These are phyloP conservation scores for Dictyostelium capitatum DNA, from an alignment of 78 protist genomes.

Conservation along the genomic window DNA sequence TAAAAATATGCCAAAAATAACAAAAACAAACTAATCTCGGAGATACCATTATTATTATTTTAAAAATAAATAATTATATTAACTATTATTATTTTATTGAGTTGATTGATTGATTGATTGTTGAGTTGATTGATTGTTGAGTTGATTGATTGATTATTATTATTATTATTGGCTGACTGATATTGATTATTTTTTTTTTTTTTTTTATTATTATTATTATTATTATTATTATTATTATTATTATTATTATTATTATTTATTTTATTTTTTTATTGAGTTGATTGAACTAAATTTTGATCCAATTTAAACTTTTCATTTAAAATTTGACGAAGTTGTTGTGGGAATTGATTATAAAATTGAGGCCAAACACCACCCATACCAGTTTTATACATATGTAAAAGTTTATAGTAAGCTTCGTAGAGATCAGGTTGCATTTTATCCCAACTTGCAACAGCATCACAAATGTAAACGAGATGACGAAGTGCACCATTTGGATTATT, in stretches of 20 bases:
- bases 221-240: background rate
- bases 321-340: constrained; percentile 60
- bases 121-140: background rate
- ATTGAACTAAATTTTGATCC: background rate
- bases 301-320: constrained; percentile 39
- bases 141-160: background rate
- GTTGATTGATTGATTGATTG: background rate
- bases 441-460: constrained; percentile 90
- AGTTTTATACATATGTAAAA: constrained; percentile 77
- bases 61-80: background rate
- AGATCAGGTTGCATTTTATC: constrained; percentile 55
- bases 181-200: background rate
- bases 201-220: background rate
- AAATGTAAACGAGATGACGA: constrained; percentile 36
- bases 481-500: constrained; percentile 82
- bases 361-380: constrained; percentile 72
- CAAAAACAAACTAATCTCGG: background rate
- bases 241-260: background rate
- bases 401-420: constrained; percentile 47
- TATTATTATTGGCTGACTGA: background rate
- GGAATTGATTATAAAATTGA: constrained; percentile 73
- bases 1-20: too few relatives aligned
- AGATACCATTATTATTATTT: background rate
- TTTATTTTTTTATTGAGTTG: background rate
- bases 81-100: background rate